Base-by-base conservation (phyloP, 345 rosid genomes). In the Moringa oleifera region DNA sequence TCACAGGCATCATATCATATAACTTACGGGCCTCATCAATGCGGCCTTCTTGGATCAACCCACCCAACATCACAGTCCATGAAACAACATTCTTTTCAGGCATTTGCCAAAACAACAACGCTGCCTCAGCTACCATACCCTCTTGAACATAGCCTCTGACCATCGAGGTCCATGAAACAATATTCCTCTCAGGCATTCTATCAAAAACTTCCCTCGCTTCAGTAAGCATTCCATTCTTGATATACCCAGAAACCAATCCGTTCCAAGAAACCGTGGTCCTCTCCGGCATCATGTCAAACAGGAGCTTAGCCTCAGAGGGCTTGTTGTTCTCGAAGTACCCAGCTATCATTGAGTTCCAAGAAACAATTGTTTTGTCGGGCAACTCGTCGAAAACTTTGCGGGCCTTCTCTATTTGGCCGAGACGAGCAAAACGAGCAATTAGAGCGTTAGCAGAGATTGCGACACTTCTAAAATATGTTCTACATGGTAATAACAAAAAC, bases 41-140 rank as follows among this genome's bases (percentile, higher is more conserved):
- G 21, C 84, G 81, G 25, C 82, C 75, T 41, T 74, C 80, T 20
- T 73, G 83, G 62, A 84, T 73, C 67, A 90, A 71, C 25, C 95
- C 95, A 58, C 92, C 82, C 46, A 85, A 66, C 89, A 90, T 90
- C 61, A 88, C 93, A 36, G 90, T 88, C 96, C 93, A 90, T 25
- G 91, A 88, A 20, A 86, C 82, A 55, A 81, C 85, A 74, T 86
- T 88, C 81, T 57, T 85, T 74, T 75, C 88, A 0, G 94, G 97
- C 87, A 86, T 91, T 75, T 50, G 62, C 88, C 83, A 80, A 72
- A 91, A 91, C 63, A 91, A 68, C 0, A 41, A 53, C 63, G 86
- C 96, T 0, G 94, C 96, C 53, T 80, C 80, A 51, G 24, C 20
- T 12, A 80, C 65, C 85, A 77, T 75, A 59, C 96, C 89, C 51